Evolutionary conservation across 2,329 filamentous ascomycete genomes (phyloP).

Genomic region (Macroventuria anomochaeta): DNA sequence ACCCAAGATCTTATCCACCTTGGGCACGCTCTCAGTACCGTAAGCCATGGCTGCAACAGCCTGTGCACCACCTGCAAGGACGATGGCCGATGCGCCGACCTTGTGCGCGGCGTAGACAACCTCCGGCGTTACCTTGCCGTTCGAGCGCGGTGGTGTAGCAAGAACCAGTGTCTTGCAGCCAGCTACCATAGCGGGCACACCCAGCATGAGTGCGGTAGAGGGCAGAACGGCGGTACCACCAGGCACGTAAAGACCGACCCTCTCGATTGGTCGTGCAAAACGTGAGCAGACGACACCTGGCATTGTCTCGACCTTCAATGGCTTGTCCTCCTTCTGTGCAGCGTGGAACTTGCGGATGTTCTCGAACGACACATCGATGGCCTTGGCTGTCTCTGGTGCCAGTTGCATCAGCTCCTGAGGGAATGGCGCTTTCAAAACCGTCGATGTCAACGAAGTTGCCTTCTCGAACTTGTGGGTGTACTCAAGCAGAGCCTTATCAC

Average conservation of each 20-base stretch:
- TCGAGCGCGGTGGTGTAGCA: conserved; percentile 85
- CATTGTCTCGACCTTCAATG: conserved; percentile 93
- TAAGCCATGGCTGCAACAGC: conserved; percentile 97
- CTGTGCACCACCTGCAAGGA: conserved; percentile 93
- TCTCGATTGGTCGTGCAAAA: conserved; percentile 89
- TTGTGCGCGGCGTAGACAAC: conserved; percentile 98
- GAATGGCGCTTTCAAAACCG: conserved; percentile 90
- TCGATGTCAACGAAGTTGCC: conserved; percentile 86
- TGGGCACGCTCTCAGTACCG: conserved; percentile 89
- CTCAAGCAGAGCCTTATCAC: conserved; percentile 85
- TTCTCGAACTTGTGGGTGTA: conserved; percentile 99
- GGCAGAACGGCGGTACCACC: conserved; percentile 97
- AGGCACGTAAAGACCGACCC: conserved; percentile 95
- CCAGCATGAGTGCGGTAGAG: conserved; percentile 96
- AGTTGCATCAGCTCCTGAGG: conserved; percentile 84
- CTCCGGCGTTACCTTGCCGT: conserved; percentile 91
- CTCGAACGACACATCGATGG: conserved; percentile 92
- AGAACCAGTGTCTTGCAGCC: conserved; percentile 95
- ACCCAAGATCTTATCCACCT: conserved; percentile 98
- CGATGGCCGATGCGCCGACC: conserved; percentile 92
- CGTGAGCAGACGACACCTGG: conserved; percentile 93
- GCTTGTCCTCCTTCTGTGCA: conserved; percentile 83
- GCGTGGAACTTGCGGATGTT: conserved; percentile 95
- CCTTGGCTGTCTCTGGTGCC: conserved; percentile 79
- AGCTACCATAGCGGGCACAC: conserved; percentile 95